Evolutionary conservation across 108 stramenopile genomes (phyloP).

Genomic region (Nitzschia sp.): DNA sequence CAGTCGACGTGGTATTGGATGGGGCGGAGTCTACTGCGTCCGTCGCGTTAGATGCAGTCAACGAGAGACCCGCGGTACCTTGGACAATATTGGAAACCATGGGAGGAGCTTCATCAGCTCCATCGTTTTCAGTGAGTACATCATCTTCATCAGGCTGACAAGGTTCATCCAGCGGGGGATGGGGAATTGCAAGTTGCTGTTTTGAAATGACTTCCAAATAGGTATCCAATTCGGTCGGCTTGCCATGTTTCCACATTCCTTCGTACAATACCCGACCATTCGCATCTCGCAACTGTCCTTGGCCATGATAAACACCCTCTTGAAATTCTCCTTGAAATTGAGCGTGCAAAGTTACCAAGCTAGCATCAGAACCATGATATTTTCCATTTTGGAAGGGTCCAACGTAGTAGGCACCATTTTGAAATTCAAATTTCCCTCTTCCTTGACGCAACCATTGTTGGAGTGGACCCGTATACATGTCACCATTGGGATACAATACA

Average conservation of each 20-base stretch:
- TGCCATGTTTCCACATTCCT: slow-evolving; percentile 32
- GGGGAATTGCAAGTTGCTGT: not conserved
- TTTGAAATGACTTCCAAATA: not conserved
- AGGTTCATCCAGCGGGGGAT: slow-evolving; percentile 2
- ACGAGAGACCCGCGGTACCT: not conserved
- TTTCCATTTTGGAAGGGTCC: slow-evolving; percentile 22
- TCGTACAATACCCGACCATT: slow-evolving; percentile 28
- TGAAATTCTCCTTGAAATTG: slow-evolving; percentile 30
- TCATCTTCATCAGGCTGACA: not conserved
- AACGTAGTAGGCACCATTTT: slow-evolving; percentile 23
- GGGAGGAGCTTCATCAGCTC: not conserved
- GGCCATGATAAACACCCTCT: slow-evolving; percentile 23
- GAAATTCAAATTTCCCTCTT: slow-evolving; percentile 25
- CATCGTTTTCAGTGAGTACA: not conserved
- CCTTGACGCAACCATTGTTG: slow-evolving; percentile 17
- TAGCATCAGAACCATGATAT: slow-evolving; percentile 17
- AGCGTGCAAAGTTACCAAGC: slow-evolving; percentile 10
- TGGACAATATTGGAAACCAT: not conserved
- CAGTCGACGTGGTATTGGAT: not conserved
- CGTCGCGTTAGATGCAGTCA: not conserved
- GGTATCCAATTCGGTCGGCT: slow-evolving; percentile 15
- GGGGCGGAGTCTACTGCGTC: not conserved
- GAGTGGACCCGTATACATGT: slow-evolving; percentile 19
- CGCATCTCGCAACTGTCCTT: slow-evolving; percentile 18
- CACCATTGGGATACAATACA: slow-evolving; percentile 40